A percentile compares a stretch with the other conserved stretches of the same genome.
Evolutionary conservation across 345 rosid species (phyloP).

Genomic region (Combretum micranthum): DNA sequence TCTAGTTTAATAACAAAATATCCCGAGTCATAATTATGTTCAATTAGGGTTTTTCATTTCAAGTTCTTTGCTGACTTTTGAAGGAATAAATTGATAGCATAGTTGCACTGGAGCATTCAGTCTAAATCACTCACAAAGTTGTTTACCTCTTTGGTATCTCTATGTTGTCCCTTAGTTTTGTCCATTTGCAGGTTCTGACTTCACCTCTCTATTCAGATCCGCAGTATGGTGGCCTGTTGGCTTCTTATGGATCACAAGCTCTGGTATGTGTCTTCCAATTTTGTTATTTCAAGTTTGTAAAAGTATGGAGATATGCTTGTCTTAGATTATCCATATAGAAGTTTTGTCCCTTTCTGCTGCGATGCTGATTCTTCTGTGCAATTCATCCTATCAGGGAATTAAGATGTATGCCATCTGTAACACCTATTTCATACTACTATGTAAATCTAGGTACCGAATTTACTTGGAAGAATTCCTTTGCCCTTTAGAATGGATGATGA

Average conservation of each 20-base stretch:
- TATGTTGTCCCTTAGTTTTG: background rate
- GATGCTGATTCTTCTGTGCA: too few species aligned
- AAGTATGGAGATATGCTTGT: too few species aligned
- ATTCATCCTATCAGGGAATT: background rate
- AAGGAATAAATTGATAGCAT: background rate
- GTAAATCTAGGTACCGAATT: constrained; percentile 29
- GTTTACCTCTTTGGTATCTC: background rate
- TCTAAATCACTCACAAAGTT: background rate
- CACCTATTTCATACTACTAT: background rate
- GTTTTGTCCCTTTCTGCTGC: too few species aligned
- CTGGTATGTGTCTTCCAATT: constrained; percentile 31
- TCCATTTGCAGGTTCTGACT: constrained; percentile 43
- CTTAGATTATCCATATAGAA: too few species aligned
- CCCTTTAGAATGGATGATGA: constrained; percentile 67
- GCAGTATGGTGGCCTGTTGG: constrained; percentile 33
- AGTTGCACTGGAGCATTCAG: background rate
- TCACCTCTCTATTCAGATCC: constrained; percentile 45
- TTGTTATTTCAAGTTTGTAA: too few species aligned
- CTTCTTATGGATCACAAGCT: constrained; percentile 36
- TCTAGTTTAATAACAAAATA: too few species aligned
- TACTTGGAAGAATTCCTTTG: constrained; percentile 58
- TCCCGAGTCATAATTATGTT: background rate
- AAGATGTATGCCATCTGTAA: background rate
- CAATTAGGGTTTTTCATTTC: background rate
- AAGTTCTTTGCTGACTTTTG: background rate